Percentiles rank a stretch among this genome's conserved stretches.
Conservation (phyloP, 2,329 filamentous ascomycete genomes). For the Ustilaginoidea virens region DNA sequence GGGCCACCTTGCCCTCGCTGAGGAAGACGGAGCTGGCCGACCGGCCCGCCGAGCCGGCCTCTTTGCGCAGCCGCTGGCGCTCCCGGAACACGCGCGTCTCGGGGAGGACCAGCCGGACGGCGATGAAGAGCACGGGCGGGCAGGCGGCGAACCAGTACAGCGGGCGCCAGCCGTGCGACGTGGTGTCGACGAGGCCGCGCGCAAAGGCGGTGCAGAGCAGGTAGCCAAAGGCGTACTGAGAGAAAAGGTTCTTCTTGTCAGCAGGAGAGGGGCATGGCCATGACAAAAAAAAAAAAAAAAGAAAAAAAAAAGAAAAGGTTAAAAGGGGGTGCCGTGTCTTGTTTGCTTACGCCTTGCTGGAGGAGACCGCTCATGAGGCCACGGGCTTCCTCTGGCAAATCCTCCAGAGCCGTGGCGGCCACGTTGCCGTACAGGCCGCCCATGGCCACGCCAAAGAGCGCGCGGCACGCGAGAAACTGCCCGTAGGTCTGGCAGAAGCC, state of each 20-base stretch:
- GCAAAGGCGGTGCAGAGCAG: constrained; percentile 43
- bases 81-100: constrained; percentile 63
- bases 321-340: too few relatives aligned
- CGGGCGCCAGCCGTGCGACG: constrained; percentile 65
- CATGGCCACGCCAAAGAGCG: constrained; percentile 70
- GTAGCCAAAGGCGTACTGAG: constrained; percentile 47
- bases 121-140: constrained; percentile 66
- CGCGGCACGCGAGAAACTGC: constrained; percentile 60
- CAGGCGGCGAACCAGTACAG: constrained; percentile 81
- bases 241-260: constrained; percentile 1
- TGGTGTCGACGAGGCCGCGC: constrained; percentile 58
- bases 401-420: constrained; percentile 64
- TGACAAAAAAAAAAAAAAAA: too few relatives aligned
- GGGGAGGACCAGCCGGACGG: constrained; percentile 60
- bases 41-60: constrained; percentile 12
- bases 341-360: constrained; percentile 52
- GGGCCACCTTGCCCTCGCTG: constrained; percentile 60
- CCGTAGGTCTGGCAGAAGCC: constrained; percentile 53
- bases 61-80: constrained; percentile 45
- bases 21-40: constrained; percentile 46
- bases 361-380: constrained; percentile 63
- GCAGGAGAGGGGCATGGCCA: too few relatives aligned
- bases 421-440: constrained; percentile 68
- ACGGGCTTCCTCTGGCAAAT: constrained; percentile 50
- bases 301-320: background rate